phyloP scores from a whole-genome alignment of 108 stramenopile species.

The Cyclotella baltica region DNA sequence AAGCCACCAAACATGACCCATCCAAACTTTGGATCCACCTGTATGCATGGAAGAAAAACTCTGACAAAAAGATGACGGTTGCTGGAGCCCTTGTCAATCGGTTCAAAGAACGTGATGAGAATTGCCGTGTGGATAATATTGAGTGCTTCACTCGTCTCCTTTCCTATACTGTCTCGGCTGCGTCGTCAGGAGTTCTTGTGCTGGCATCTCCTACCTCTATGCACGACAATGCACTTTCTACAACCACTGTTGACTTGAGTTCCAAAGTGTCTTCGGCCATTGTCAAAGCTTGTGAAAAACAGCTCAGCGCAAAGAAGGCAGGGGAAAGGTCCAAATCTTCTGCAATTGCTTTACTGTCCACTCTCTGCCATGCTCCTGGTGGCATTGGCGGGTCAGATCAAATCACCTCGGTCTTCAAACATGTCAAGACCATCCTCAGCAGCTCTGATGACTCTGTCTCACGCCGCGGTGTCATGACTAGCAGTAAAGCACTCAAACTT shows the following conservation, averaged over 20 bases:
- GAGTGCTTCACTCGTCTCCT: constrained; percentile 89
- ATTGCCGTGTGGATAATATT: constrained; percentile 95
- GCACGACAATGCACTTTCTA: constrained; percentile 38
- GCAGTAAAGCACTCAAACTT: constrained; percentile 90
- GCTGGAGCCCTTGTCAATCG: constrained; percentile 84
- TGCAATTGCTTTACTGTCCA: constrained; percentile 71
- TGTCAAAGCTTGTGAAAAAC: constrained; percentile 80
- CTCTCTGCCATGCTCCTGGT: constrained; percentile 75
- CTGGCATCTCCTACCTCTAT: constrained; percentile 51
- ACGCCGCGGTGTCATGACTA: constrained; percentile 52
- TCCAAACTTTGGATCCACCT: constrained; percentile 69
- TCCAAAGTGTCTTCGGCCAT: constrained; percentile 68
- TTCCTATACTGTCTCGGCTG: constrained; percentile 66
- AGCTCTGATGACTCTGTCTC: constrained; percentile 38
- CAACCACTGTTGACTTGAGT: constrained; percentile 68
- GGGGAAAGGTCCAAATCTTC: constrained; percentile 84
- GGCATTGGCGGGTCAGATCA: constrained; percentile 79
- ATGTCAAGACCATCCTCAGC: constrained; percentile 69
- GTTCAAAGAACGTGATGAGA: constrained; percentile 99
- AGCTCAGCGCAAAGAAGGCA: constrained; percentile 84
- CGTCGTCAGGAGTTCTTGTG: constrained; percentile 46
- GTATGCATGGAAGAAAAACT: constrained; percentile 63
- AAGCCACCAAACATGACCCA: constrained; percentile 75
- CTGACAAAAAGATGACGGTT: constrained; percentile 59
- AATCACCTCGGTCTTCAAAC: constrained; percentile 73